A percentile compares a stretch with the other conserved stretches of the same genome.
These are phyloP conservation scores for Hygrocybe punicea DNA, from an alignment of 768 basidiomycete species.

Conservation along the genomic window DNA sequence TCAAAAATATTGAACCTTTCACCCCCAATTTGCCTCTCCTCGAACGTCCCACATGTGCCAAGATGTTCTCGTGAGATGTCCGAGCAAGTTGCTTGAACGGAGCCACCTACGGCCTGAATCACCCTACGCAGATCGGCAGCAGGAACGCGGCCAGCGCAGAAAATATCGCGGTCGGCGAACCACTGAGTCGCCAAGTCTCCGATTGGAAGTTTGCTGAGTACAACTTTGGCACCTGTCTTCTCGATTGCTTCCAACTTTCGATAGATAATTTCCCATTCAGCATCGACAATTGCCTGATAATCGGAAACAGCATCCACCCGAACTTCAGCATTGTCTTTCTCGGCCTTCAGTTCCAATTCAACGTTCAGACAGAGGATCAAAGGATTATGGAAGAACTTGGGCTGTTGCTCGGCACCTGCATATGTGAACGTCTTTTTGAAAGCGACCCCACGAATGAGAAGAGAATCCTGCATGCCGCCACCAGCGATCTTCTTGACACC, in stretches of 20 bases:
- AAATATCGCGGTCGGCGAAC: conserved; percentile 98
- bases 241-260: conserved; percentile 94
- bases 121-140: conserved; percentile 89
- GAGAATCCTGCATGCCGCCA: conserved; percentile 95
- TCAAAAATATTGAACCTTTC: conserved; percentile 96
- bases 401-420: conserved; percentile 98
- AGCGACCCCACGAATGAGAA: conserved; percentile 84
- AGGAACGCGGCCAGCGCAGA: conserved; percentile 95
- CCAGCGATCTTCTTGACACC: conserved; percentile 98
- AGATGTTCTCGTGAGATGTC: conserved; percentile 89
- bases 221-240: conserved; percentile 94
- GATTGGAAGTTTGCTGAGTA: conserved; percentile 96
- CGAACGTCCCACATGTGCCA: conserved; percentile 88
- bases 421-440: conserved; percentile 99
- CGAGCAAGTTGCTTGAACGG: conserved; percentile 91
- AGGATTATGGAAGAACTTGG: conserved; percentile 85
- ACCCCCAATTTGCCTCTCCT: conserved; percentile 94
- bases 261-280: conserved; percentile 99
- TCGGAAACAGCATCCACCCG: conserved; percentile 95
- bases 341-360: conserved; percentile 96
- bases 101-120: conserved; percentile 92
- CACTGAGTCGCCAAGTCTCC: conserved; percentile 98
- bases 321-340: conserved; percentile 99
- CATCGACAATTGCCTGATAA: conserved; percentile 98
- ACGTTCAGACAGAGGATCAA: conserved; percentile 94